These are phyloP conservation scores for Apophysomyces sp. DNA, from an alignment of 371 early-diverging fungal species.

Conservation along the genomic window DNA sequence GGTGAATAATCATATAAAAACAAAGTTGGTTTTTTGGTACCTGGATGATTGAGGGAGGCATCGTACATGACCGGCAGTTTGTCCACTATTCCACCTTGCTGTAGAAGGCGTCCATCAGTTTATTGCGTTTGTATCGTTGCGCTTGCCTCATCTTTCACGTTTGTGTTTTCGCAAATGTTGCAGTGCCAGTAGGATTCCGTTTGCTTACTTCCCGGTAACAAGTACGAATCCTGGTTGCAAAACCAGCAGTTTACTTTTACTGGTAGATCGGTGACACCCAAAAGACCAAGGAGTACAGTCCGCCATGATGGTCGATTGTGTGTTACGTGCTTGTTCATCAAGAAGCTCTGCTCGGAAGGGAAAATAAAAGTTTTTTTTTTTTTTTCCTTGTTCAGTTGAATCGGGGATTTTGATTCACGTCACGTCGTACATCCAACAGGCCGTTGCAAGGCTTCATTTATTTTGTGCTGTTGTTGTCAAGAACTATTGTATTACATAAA, in stretches of 20 bases:
- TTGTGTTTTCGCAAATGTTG: conserved; percentile 23
- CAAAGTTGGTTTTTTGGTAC: background rate
- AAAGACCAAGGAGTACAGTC: conserved; percentile 4
- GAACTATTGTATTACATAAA: too few relatives aligned
- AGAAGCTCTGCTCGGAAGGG: background rate
- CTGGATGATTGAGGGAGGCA: conserved; percentile 10
- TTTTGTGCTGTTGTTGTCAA: too few relatives aligned
- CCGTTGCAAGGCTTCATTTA: too few relatives aligned
- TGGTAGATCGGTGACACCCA: conserved; percentile 21
- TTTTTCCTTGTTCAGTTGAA: background rate
- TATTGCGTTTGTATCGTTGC: background rate
- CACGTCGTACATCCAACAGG: background rate
- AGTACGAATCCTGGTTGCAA: conserved; percentile 27
- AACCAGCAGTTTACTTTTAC: conserved; percentile 32
- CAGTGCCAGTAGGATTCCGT: conserved; percentile 20
- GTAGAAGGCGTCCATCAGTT: background rate
- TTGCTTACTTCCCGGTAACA: conserved; percentile 18
- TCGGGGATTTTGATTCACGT: background rate
- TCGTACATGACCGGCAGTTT: conserved; percentile 8
- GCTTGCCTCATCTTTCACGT: conserved; percentile 20
- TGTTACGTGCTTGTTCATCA: conserved; percentile 1
- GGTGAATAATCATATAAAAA: background rate
- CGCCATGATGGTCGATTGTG: conserved; percentile 5
- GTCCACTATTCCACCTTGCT: conserved; percentile 26
- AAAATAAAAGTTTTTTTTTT: background rate